Evolutionary conservation across 495 filamentous ascomycete species (phyloP), one percentile per base, ranked within the genome.

Genomic region (Melanomma pulvis-pyrius): DNA sequence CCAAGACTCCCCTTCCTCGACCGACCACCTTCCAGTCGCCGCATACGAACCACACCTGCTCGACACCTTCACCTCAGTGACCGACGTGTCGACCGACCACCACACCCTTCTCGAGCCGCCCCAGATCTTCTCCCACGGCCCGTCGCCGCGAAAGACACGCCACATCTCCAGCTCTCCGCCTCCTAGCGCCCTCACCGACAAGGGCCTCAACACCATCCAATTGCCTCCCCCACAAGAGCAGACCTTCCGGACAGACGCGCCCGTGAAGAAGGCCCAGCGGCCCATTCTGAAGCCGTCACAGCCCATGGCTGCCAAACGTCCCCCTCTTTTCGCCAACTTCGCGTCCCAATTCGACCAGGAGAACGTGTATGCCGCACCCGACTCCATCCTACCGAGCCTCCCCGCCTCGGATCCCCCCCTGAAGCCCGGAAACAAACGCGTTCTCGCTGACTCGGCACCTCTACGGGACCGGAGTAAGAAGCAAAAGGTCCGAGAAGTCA

Each of bases 241-340:
- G 41, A 80, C 77, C 62, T 89, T 89, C 70, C 81, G 82, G 51
- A 96, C 91, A n/a, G 92, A 94, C 78, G 94, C 92, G 15, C 91
- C 90, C 28, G 79, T 87, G 71, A 97, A 97, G 82, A 91, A 89
- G 49, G 24, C 30, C 32, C 63, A 5, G 48, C 56, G 67, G 1
- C 68, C 68, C 56, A 71, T 70, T 68, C 65, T 65, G n/a, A 63
- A 67, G 54, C 70, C 67, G 79, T 34, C 50, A 49, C 50, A 59
- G 46, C 19, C 17, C 22, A 64, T 68, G 47, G 48, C 62, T 19
- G 47, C 84, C 69, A 83, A 86, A 24, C 85, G 89, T 63, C 87
- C 86, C 83, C n/a, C 86, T 46, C 77, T 90, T 24, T 87, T 87
- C 74, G 83, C 84, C 41, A 87, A 88, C 30, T 85, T 87, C 73